Conservation (phyloP, 2,329 filamentous ascomycete species). For the Colletotrichum scovillei region DNA sequence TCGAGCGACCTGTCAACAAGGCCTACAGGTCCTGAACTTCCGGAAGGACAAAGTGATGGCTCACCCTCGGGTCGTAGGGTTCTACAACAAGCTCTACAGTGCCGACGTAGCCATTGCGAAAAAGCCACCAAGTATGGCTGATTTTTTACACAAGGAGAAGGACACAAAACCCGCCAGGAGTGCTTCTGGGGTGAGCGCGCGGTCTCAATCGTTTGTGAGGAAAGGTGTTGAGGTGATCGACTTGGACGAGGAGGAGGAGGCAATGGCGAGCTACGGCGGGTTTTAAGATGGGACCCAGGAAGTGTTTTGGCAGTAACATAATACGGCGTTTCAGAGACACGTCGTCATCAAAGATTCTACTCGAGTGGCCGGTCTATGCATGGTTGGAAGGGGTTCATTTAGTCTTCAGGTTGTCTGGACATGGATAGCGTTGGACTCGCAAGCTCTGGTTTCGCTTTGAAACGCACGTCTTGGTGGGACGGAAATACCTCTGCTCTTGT, state of each 20-base stretch:
- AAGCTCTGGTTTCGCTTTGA: conserved; percentile 1
- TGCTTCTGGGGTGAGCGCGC: conserved; percentile 28
- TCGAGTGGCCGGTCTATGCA: neutral
- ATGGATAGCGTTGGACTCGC: conserved; percentile 14
- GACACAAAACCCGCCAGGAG: conserved; percentile 42
- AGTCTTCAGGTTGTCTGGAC: conserved; percentile 2
- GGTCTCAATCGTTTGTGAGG: conserved; percentile 29
- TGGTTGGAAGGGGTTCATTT: conserved; percentile 10
- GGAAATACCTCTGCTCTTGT: conserved; percentile 15
- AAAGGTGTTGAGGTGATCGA: conserved; percentile 42
- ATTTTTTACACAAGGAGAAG: conserved; percentile 48
- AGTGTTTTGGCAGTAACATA: conserved; percentile 2
- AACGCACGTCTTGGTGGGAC: neutral
- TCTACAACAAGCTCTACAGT: conserved; percentile 85
- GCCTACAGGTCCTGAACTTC: conserved; percentile 89
- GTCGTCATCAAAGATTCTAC: neutral
- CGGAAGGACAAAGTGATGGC: conserved; percentile 94
- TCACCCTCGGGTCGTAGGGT: conserved; percentile 84
- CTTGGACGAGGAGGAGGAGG: conserved; percentile 63
- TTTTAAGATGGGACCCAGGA: conserved; percentile 37
- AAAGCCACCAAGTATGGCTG: conserved; percentile 49
- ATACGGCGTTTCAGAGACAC: conserved; percentile 10
- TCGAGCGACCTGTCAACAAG: conserved; percentile 88
- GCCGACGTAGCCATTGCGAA: conserved; percentile 66
- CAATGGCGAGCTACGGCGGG: conserved; percentile 57